Evolutionary conservation across 768 basidiomycete genomes (phyloP).

Genomic region (Hygrophorus pudorinus): DNA sequence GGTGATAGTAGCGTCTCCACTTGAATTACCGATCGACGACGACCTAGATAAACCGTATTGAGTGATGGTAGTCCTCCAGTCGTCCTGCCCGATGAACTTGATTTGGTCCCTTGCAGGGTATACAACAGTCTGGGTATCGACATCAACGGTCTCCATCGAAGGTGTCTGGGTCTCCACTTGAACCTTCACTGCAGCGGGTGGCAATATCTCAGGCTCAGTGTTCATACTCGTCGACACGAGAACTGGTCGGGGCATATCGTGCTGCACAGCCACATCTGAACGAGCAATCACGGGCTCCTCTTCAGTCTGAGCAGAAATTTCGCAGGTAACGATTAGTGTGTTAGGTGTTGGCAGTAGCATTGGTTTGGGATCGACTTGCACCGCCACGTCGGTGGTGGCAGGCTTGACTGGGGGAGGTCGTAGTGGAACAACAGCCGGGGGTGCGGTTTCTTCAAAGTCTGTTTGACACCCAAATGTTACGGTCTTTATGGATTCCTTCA

Average conservation of each 20-base stretch:
- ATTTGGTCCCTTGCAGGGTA: not conserved
- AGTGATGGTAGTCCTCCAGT: conserved; percentile 36
- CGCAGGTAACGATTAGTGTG: conserved; percentile 14
- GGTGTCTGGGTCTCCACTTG: conserved; percentile 30
- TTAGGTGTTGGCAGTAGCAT: conserved; percentile 14
- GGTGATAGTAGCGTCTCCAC: conserved; percentile 32
- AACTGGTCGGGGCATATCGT: conserved; percentile 24
- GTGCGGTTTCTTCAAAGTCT: conserved; percentile 29
- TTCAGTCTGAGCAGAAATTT: conserved; percentile 42
- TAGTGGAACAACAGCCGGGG: conserved; percentile 1
- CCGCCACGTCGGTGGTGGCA: conserved; percentile 26
- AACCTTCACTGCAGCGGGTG: conserved; percentile 13
- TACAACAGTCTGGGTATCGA: conserved; percentile 22
- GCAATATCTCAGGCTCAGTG: conserved; percentile 25
- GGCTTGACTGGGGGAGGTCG: conserved; percentile 11
- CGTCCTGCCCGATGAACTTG: conserved; percentile 1
- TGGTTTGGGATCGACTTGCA: conserved; percentile 28
- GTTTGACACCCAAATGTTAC: conserved; percentile 62
- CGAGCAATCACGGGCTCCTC: conserved; percentile 25
- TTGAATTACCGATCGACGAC: conserved; percentile 18
- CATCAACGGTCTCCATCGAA: conserved; percentile 19
- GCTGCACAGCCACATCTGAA: conserved; percentile 42
- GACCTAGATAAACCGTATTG: conserved; percentile 30
- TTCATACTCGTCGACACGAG: conserved; percentile 23
- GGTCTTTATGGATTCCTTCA: conserved; percentile 34